Evolutionary conservation across 2,329 filamentous ascomycete genomes (phyloP).

Genomic region (Fusarium sublunatum): DNA sequence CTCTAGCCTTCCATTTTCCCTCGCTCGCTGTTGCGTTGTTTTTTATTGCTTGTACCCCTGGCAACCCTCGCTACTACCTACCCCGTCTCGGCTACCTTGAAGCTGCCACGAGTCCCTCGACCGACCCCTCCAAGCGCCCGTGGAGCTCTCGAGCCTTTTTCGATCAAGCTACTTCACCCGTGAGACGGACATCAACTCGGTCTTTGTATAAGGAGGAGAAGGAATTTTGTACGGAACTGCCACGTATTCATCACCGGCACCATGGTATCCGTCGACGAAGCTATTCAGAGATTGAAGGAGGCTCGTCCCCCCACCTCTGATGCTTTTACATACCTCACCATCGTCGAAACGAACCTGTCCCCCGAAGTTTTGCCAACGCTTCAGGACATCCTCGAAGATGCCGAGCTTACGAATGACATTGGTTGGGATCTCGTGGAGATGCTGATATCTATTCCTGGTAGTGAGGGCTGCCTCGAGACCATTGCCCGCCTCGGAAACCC

Average conservation of each 20-base stretch:
- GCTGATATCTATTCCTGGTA: constrained; percentile 73
- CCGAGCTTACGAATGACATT: constrained; percentile 76
- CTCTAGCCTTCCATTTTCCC: constrained; percentile 2
- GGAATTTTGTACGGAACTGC: not conserved
- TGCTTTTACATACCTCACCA: constrained; percentile 80
- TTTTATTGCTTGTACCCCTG: not conserved
- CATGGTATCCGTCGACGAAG: constrained; percentile 53
- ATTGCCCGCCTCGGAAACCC: constrained; percentile 83
- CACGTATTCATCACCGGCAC: constrained; percentile 3
- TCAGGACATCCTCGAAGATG: constrained; percentile 75
- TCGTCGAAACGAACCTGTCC: constrained; percentile 78
- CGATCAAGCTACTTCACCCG: constrained; percentile 11
- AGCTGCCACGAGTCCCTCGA: constrained; percentile 12
- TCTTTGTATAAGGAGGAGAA: not conserved
- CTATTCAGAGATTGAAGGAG: constrained; percentile 60
- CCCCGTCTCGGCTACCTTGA: not conserved
- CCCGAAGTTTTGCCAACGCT: constrained; percentile 74
- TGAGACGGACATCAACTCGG: constrained; percentile 4
- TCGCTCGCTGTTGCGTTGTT: not conserved
- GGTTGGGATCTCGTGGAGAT: constrained; percentile 87
- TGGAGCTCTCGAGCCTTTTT: constrained; percentile 8
- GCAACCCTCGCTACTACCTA: constrained; percentile 7
- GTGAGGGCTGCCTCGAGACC: constrained; percentile 77
- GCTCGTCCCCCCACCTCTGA: constrained; percentile 68
- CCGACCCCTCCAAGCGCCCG: constrained; percentile 29